phyloP scores from a whole-genome alignment of 2,329 filamentous ascomycete species.

The Pestalotiopsis sp. region DNA sequence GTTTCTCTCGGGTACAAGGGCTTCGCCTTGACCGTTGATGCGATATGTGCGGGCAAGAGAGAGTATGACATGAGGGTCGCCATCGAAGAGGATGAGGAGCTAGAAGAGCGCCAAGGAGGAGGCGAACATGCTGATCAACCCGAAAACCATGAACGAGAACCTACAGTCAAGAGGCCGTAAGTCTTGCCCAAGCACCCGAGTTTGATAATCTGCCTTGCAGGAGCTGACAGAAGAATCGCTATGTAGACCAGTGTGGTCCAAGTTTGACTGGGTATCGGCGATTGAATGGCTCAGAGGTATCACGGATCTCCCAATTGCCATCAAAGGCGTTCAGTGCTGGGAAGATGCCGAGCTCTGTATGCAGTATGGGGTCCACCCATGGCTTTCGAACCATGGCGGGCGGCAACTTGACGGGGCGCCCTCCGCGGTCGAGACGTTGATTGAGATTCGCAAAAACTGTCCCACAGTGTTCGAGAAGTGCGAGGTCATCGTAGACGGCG shows the following conservation, averaged over 20 bases:
- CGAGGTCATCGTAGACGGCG: conserved; percentile 38
- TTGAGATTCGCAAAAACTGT: conserved; percentile 35
- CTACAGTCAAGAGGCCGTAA: conserved; percentile 6
- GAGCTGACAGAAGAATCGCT: neutral
- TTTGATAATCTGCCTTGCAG: neutral
- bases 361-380: conserved; percentile 67
- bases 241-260: neutral
- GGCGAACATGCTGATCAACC: neutral
- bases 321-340: conserved; percentile 94
- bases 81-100: neutral
- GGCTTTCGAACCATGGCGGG: conserved; percentile 87
- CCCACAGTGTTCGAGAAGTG: conserved; percentile 37
- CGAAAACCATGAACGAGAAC: conserved; percentile 1
- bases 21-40: conserved; percentile 3
- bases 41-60: conserved; percentile 1
- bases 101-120: neutral
- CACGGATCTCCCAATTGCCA: conserved; percentile 80
- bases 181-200: neutral
- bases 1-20: neutral
- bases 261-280: conserved; percentile 34
- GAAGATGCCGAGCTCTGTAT: conserved; percentile 70
- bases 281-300: conserved; percentile 80
- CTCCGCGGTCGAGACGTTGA: conserved; percentile 34
- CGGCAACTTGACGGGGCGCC: conserved; percentile 68
- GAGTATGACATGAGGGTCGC: neutral